Conservation (phyloP, 164 flowering plant species). For the Stephania japonica region DNA sequence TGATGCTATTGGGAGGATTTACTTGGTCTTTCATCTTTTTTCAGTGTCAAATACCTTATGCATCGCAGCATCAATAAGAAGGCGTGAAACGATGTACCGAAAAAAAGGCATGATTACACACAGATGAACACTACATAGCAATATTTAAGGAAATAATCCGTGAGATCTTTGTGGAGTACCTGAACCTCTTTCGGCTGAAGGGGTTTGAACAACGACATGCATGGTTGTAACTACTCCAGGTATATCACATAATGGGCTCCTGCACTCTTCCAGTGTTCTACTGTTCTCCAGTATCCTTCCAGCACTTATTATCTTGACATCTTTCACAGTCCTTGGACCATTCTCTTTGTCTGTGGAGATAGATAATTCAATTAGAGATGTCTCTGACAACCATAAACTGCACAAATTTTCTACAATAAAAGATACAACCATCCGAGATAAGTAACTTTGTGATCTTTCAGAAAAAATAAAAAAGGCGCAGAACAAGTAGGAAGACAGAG, state of each 20-base stretch:
- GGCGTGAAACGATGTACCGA: too few relatives aligned
- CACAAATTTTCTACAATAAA: not conserved
- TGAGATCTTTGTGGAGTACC: slow-evolving; percentile 3
- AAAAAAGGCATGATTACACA: too few relatives aligned
- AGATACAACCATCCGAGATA: not conserved
- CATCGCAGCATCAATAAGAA: too few relatives aligned
- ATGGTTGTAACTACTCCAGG: slow-evolving; percentile 85
- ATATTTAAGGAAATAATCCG: not conserved
- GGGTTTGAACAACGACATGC: slow-evolving; percentile 80
- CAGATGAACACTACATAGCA: not conserved
- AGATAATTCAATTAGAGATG: slow-evolving; percentile 1
- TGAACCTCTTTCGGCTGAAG: slow-evolving; percentile 49
- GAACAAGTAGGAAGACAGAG: too few relatives aligned
- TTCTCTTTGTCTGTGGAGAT: slow-evolving; percentile 54
- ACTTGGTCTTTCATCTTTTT: too few relatives aligned
- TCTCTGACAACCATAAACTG: not conserved
- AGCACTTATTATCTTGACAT: slow-evolving; percentile 70
- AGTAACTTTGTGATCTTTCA: not conserved
- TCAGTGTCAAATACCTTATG: too few relatives aligned
- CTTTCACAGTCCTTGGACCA: slow-evolving; percentile 80
- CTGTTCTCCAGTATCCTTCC: slow-evolving; percentile 78
- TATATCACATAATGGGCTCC: slow-evolving; percentile 59
- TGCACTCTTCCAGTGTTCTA: slow-evolving; percentile 70
- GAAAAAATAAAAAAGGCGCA: too few relatives aligned
- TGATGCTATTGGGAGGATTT: too few relatives aligned